Percentiles rank a stretch among this genome's conserved stretches.
Conservation (phyloP, 2,329 filamentous ascomycete genomes). For the Simplicillium sp. region DNA sequence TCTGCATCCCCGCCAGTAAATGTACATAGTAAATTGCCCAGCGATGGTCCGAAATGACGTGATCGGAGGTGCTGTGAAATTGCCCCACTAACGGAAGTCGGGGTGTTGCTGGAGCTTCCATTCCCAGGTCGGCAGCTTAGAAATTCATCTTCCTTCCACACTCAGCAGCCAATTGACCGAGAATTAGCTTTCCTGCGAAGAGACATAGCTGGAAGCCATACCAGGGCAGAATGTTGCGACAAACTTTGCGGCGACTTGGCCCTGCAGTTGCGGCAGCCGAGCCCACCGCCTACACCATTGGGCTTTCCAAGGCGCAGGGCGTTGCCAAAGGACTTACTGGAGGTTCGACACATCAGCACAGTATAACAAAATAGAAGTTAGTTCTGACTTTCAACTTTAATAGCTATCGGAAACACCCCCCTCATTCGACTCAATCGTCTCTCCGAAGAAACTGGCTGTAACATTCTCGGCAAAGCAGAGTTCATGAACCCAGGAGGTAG, state of each 20-base stretch:
- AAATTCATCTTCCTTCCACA: background rate
- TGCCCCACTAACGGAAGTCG: background rate
- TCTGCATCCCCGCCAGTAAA: too few relatives aligned
- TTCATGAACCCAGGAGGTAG: conserved; percentile 97
- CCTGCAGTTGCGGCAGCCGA: conserved; percentile 34
- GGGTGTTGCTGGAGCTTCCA: background rate
- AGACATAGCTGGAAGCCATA: conserved; percentile 1
- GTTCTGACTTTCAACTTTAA: too few relatives aligned
- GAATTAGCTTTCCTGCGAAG: background rate
- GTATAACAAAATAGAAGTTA: too few relatives aligned
- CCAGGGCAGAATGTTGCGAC: conserved; percentile 52
- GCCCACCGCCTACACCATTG: conserved; percentile 49
- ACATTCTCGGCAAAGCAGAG: conserved; percentile 91
- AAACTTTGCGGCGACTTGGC: conserved; percentile 53
- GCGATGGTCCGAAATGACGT: background rate
- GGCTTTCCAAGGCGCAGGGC: conserved; percentile 72
- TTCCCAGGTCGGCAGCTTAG: background rate
- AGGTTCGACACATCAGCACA: conserved; percentile 47
- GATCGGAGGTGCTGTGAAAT: background rate
- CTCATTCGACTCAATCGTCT: conserved; percentile 83
- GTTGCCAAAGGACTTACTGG: conserved; percentile 70
- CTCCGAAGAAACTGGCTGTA: conserved; percentile 85
- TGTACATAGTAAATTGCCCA: background rate
- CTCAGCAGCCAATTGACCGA: background rate
- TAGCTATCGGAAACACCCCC: conserved; percentile 95